Percentiles rank a stretch among this genome's conserved stretches.
phyloP scores from a whole-genome alignment of 2,329 filamentous ascomycete species.

The Thielaviopsis musarum region DNA sequence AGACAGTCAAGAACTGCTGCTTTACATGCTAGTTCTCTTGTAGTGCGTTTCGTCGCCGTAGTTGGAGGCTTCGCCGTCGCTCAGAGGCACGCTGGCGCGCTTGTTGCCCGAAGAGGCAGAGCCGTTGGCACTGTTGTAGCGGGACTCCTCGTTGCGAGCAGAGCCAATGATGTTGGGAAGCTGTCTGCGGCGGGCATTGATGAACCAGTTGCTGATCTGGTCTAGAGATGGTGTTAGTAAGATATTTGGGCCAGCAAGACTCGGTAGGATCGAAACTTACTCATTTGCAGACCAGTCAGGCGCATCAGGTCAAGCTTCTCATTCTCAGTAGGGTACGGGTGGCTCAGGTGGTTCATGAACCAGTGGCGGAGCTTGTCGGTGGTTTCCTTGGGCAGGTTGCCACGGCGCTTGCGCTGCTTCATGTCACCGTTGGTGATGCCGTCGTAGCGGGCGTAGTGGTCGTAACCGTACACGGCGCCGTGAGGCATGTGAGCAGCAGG shows the following conservation, averaged over 20 bases:
- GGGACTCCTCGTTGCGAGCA: conserved; percentile 34
- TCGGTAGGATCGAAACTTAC: conserved; percentile 27
- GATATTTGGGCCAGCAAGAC: neutral
- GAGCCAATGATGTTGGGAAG: conserved; percentile 39
- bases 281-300: conserved; percentile 62
- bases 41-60: conserved; percentile 29
- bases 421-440: conserved; percentile 25
- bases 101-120: conserved; percentile 17
- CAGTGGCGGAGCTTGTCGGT: conserved; percentile 67
- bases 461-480: conserved; percentile 27
- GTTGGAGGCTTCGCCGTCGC: conserved; percentile 29
- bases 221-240: conserved; percentile 23
- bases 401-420: conserved; percentile 48
- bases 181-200: conserved; percentile 55
- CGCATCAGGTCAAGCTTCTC: conserved; percentile 71
- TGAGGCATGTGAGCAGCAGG: conserved; percentile 16
- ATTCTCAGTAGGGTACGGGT: conserved; percentile 77
- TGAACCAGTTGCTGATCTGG: conserved; percentile 68
- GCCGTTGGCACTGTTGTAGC: neutral
- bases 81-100: conserved; percentile 22
- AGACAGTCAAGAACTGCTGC: neutral
- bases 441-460: conserved; percentile 27
- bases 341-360: conserved; percentile 61
- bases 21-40: conserved; percentile 31
- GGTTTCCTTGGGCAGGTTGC: conserved; percentile 80